Evolutionary conservation across 169 alveolate genomes (phyloP), one percentile per base, ranked within the genome.

Genomic region (Toxoplasma gondii): DNA sequence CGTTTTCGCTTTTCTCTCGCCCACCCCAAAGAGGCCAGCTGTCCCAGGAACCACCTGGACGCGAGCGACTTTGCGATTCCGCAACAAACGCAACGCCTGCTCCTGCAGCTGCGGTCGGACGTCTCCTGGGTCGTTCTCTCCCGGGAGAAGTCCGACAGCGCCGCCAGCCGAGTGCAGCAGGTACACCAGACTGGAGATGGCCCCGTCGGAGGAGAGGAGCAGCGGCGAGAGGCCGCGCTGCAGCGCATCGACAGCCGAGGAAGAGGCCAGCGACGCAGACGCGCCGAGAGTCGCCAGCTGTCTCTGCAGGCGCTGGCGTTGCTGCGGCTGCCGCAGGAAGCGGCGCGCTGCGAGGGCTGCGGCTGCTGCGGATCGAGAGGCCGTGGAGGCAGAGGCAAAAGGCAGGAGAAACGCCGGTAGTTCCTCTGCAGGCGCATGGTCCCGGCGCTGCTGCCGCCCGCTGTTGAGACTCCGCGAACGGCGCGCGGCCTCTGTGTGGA

Each of bases 101-200:
- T 74, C 74, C 82, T 91, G 94, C 88, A 91, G 94, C 94, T 91
- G 88, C 0, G 94, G 94, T 7, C 94, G 45, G 39, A 69, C 64
- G 78, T 58, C 83, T 1, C 74, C 58, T 19, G 88, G 41, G 38
- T 41, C 58, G 38, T 45, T n/a, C 58, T 58, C 88, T 7, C 41
- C 81, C 53, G 94, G 49, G 83, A 58, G 82, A 16, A 81, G 80
- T 12, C 86, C 90, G 19, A 81, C 38, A n/a, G 82, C 88, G 53
- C 86, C 88, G n/a, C 58, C 84, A 2, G 93, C 93, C 1, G 67
- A 39, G 29, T 22, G 84, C 54, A 88, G 84, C 36, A 88, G 93
- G 58, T 22, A 41, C n/a, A 44, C 81, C 67, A 88, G 43, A 9
- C 88, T 90, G 1, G 88, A 80, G 27, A 91, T 31, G 4, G 88